Conservation (phyloP, 2,329 filamentous ascomycete species). For the Aspergillus candidus region DNA sequence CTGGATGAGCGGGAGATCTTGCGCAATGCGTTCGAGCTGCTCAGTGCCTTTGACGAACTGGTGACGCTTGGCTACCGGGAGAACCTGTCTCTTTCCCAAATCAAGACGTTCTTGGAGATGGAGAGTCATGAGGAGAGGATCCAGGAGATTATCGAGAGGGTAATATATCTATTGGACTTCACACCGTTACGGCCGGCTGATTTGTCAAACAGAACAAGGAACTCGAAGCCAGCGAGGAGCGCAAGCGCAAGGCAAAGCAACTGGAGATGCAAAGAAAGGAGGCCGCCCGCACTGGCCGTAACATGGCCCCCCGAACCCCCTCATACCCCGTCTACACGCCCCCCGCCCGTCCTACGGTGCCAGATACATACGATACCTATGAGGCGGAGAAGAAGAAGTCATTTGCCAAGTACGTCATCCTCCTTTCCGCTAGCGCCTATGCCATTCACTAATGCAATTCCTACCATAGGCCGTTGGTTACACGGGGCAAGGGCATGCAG, state of each 20-base stretch:
- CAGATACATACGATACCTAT: conserved; percentile 86
- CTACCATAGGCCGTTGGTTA: conserved; percentile 50
- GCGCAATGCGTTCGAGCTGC: conserved; percentile 89
- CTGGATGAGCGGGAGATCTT: conserved; percentile 93
- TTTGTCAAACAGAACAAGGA: conserved; percentile 73
- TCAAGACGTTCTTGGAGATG: conserved; percentile 99
- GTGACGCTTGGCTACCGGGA: conserved; percentile 94
- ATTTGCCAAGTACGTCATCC: conserved; percentile 61
- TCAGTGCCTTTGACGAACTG: conserved; percentile 95
- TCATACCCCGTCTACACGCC: conserved; percentile 86
- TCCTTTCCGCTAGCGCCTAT: not conserved
- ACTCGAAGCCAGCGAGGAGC: conserved; percentile 93
- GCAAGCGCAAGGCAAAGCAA: conserved; percentile 97
- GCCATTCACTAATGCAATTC: conserved; percentile 20
- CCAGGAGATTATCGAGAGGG: conserved; percentile 91
- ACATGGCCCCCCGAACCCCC: conserved; percentile 64
- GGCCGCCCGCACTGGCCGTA: conserved; percentile 68
- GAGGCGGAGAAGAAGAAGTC: conserved; percentile 96
- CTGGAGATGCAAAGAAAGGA: conserved; percentile 98
- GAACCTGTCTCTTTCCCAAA: conserved; percentile 92
- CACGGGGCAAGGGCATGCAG: conserved; percentile 97
- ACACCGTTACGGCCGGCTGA: conserved; percentile 17
- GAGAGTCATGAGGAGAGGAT: conserved; percentile 98
- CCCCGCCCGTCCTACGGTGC: conserved; percentile 63
- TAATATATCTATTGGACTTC: conserved; percentile 39